Evolutionary conservation across 768 basidiomycete genomes (phyloP), one percentile per base, ranked within the genome.

Genomic region (Rhizopogon sp.): DNA sequence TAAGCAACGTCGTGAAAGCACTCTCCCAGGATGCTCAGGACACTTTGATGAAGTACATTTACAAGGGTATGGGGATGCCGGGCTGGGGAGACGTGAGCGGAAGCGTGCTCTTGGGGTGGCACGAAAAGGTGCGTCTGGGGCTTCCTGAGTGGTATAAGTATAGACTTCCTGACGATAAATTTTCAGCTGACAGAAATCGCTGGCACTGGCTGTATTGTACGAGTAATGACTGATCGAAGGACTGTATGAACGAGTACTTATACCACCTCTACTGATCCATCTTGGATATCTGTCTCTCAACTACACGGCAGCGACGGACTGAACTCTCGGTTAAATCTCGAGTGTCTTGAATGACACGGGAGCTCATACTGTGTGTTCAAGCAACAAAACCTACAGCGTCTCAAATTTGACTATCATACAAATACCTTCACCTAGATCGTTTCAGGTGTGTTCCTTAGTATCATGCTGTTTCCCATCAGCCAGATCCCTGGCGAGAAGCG

Each of bases 201-300:
- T 11, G 95, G 96, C 14, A 91, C 89, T 3, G 96, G 94, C 2
- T 96, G 92, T 69, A 98, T 98, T 69, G 93, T 97, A 59, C 79
- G 94, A 57, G 85, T 84, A 56, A 86, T 88, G 85, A 84, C 85
- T 29, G 87, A 88, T 67, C 76, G 85, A 41, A 72, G 78, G 62
- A 69, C 73, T 42, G 78, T 87, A 51, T 88, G 68, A 75, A 17
- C 40, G 8, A 31, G 37, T 25, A 25, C 25, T 25, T 29, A 43
- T 40, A 20, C 44, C 6, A 9, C 16, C 2, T 25, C 25, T 5
- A 9, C n/a, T n/a, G n/a, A 29, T 29, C 8, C 5, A 45, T 45
- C 29, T 11, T 16, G 8, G 16, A 31, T 17, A n/a, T 44, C 9
- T 25, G 25, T 25, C 4, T 25, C 5, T 25, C 25, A 5, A 25